Percentiles rank a stretch among this genome's conserved stretches.
Conservation (phyloP, 2,329 filamentous ascomycete species). For the Fusarium odoratissimum region DNA sequence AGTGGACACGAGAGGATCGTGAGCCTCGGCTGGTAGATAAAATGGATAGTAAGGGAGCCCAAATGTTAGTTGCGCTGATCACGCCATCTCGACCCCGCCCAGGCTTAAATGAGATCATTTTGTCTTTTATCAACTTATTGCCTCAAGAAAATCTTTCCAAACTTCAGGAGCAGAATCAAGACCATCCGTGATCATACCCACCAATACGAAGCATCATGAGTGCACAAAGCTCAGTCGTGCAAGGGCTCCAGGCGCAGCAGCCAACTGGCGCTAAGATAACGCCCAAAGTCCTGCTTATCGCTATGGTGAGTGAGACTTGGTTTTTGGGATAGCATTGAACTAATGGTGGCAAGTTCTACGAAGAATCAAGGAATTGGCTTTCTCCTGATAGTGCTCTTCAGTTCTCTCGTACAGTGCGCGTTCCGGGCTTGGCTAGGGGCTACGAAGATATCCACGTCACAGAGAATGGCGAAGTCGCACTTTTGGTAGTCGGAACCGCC, state of each 20-base stretch:
- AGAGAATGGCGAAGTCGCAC: slow-evolving; percentile 5
- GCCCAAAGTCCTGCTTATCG: slow-evolving; percentile 28
- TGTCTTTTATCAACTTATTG: not conserved
- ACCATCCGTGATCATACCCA: not conserved
- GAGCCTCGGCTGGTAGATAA: not conserved
- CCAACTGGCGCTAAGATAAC: not conserved
- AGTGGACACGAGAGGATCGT: not conserved
- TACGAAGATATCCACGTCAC: slow-evolving; percentile 26
- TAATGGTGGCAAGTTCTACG: slow-evolving; percentile 7
- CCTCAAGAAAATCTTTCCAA: not conserved
- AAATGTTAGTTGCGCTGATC: not conserved
- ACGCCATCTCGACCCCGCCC: slow-evolving; percentile 32
- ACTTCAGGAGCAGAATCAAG: fast-evolving
- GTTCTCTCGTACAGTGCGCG: slow-evolving; percentile 15
- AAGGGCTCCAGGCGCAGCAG: not conserved
- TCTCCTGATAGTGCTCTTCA: slow-evolving; percentile 9
- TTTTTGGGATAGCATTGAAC: fast-evolving
- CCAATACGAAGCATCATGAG: not conserved
- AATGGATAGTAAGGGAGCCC: not conserved
- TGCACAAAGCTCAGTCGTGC: fast-evolving
- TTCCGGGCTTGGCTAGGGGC: slow-evolving; percentile 26
- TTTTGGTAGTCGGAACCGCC: slow-evolving; percentile 30
- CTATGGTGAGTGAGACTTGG: slow-evolving; percentile 2
- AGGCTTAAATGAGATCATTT: not conserved
- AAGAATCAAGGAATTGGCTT: slow-evolving; percentile 29